These are phyloP conservation scores for Jatropha podagrica DNA, from an alignment of 441 rosid genomes.

Conservation along the genomic window DNA sequence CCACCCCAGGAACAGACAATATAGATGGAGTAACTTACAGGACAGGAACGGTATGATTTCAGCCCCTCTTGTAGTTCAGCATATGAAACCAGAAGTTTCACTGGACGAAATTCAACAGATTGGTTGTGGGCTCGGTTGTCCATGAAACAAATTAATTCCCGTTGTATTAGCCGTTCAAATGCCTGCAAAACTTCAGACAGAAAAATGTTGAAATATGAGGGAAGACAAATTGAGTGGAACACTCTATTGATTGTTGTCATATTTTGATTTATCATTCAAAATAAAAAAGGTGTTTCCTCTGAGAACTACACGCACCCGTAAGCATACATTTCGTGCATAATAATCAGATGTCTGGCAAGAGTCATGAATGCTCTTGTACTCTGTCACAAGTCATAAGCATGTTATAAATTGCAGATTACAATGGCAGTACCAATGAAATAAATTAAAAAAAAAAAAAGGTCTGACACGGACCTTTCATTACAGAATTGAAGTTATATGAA, in stretches of 20 bases:
- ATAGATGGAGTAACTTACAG: slow-evolving; percentile 50
- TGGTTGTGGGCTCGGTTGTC: slow-evolving; percentile 70
- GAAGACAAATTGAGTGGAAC: not conserved
- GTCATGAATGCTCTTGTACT: slow-evolving; percentile 79
- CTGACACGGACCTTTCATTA: slow-evolving; percentile 70
- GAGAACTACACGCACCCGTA: slow-evolving; percentile 55
- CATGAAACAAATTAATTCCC: slow-evolving; percentile 60
- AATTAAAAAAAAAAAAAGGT: slow-evolving; percentile 15
- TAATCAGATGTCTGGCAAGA: slow-evolving; percentile 78
- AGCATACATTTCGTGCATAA: slow-evolving; percentile 65
- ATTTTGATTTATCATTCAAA: slow-evolving; percentile 4
- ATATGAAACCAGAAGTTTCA: slow-evolving; percentile 72
- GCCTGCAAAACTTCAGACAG: slow-evolving; percentile 52
- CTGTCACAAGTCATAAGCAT: slow-evolving; percentile 41
- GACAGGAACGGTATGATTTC: slow-evolving; percentile 81
- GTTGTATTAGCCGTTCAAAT: slow-evolving; percentile 77
- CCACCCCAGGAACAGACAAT: not conserved
- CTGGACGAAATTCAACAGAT: slow-evolving; percentile 69
- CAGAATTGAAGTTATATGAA: slow-evolving; percentile 76
- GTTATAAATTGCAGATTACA: slow-evolving; percentile 7
- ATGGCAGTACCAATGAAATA: not conserved
- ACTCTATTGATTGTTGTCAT: not conserved
- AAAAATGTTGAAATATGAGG: slow-evolving; percentile 8
- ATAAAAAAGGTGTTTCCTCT: not conserved
- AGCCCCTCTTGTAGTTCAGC: slow-evolving; percentile 73